Conservation (phyloP, 169 alveolate species). For the Fabrea salina region DNA sequence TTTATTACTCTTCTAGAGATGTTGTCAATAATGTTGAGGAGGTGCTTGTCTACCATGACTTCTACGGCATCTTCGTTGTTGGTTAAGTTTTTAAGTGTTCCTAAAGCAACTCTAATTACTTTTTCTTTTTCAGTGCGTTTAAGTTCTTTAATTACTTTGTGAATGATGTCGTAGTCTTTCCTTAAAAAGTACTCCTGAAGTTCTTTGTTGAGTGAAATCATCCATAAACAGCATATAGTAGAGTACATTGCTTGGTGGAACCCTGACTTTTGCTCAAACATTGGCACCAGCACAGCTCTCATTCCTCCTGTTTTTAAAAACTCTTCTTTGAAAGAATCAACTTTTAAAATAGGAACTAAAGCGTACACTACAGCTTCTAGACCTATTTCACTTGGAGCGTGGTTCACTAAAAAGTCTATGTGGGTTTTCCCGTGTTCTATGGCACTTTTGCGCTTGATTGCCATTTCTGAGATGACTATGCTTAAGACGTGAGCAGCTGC, state of each 20-base stretch:
- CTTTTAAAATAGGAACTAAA: constrained; percentile 8
- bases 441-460: background rate
- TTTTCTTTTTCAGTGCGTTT: constrained; percentile 20
- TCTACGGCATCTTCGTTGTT: constrained; percentile 5
- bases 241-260: background rate
- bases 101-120: constrained; percentile 24
- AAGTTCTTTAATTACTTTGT: constrained; percentile 5
- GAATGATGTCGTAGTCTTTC: constrained; percentile 2
- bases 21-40: constrained; percentile 4
- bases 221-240: constrained; percentile 22
- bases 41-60: background rate
- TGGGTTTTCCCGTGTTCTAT: background rate
- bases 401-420: constrained; percentile 18
- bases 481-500: constrained; percentile 13
- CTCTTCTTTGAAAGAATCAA: background rate
- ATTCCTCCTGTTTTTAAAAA: constrained; percentile 22
- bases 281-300: background rate
- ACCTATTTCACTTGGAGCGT: background rate
- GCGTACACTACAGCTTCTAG: background rate
- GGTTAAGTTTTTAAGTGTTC: background rate
- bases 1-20: constrained; percentile 26
- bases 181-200: background rate
- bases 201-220: background rate
- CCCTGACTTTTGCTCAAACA: constrained; percentile 21
- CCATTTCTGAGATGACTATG: background rate